Evolutionary conservation across 148 eudicot species (phyloP).

Genomic region (Beta vulgaris): DNA sequence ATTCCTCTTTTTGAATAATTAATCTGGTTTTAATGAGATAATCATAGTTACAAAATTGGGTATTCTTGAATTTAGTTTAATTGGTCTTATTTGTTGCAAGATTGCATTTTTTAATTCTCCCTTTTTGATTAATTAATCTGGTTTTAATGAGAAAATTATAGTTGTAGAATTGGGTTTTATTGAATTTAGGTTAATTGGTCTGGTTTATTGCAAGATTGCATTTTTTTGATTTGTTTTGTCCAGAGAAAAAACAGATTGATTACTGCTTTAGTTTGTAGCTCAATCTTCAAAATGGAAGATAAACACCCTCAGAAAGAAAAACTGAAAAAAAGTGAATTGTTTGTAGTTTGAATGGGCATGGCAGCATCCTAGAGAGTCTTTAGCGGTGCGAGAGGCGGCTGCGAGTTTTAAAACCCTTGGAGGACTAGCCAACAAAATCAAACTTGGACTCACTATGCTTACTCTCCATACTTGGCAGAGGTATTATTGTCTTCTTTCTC

Average conservation of each 20-base stretch:
- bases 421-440: conserved; percentile 79
- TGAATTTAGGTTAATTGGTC: too few species aligned
- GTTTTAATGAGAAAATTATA: too few species aligned
- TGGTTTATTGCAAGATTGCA: neutral
- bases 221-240: too few species aligned
- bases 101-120: neutral
- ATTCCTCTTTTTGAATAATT: too few species aligned
- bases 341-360: conserved; percentile 99
- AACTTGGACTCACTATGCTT: conserved; percentile 80
- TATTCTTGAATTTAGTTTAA: neutral
- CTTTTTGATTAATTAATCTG: too few species aligned
- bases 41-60: neutral
- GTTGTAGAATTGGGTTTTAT: too few species aligned
- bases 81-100: neutral
- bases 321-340: too few species aligned
- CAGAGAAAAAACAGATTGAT: too few species aligned
- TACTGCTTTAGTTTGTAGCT: too few species aligned
- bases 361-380: conserved; percentile 89
- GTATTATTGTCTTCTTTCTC: conserved; percentile 30
- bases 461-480: conserved; percentile 79
- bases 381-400: conserved; percentile 71
- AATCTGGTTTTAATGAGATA: neutral
- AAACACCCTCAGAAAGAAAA: too few species aligned
- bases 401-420: conserved; percentile 63
- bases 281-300: neutral